These are phyloP conservation scores for Nicotiana tomentosiformis DNA, from an alignment of 257 asterid species.

Conservation along the genomic window DNA sequence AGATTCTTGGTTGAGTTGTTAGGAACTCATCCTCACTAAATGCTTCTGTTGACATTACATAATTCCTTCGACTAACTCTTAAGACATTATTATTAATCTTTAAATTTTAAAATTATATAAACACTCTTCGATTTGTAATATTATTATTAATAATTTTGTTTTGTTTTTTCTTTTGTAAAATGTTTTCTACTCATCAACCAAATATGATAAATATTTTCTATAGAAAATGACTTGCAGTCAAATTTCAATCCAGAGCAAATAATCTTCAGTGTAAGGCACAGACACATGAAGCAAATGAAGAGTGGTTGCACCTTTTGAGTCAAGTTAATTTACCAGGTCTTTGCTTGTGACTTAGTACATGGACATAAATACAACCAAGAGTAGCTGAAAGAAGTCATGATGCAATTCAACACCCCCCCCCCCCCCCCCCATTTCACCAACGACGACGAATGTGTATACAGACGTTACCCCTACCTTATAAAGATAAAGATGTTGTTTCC, in stretches of 20 bases:
- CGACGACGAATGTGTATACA: no score
- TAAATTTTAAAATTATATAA: neutral
- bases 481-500: no score
- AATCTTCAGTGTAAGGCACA: neutral
- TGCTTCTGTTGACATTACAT: no score
- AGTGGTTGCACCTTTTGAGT: neutral
- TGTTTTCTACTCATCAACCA: neutral
- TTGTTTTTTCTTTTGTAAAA: no score
- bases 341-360: neutral
- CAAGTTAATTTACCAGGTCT: neutral
- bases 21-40: no score
- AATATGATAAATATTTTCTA: neutral
- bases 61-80: neutral
- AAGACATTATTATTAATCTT: neutral
- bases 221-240: no score
- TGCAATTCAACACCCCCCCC: neutral
- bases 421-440: no score
- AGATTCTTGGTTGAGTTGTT: no score
- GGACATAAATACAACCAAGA: neutral
- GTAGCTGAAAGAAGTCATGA: neutral
- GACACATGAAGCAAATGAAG: neutral
- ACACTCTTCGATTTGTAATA: neutral
- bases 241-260: neutral
- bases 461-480: no score
- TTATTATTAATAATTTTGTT: neutral